phyloP scores from a whole-genome alignment of 805 yeast genomes.

The Schizosaccharomyces japonicus region DNA sequence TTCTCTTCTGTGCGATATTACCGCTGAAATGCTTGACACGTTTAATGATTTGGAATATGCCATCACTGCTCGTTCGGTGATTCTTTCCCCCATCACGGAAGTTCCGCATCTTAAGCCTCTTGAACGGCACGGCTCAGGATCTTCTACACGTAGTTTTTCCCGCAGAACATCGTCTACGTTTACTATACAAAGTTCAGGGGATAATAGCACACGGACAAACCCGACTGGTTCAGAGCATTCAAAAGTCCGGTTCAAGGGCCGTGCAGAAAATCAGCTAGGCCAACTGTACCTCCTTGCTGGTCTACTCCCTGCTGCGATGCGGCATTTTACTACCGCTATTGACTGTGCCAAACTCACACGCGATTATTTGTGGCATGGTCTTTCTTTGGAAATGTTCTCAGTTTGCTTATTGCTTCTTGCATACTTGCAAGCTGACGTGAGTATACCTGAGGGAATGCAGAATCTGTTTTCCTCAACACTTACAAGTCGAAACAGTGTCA shows the following conservation, averaged over 20 bases:
- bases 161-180: not conserved
- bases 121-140: not conserved
- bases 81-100: conserved; percentile 6
- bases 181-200: no score
- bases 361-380: conserved; percentile 73
- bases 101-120: conserved; percentile 2
- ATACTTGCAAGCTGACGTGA: conserved; percentile 27
- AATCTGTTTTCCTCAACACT: conserved; percentile 6
- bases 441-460: conserved; percentile 15
- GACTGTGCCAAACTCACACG: conserved; percentile 31
- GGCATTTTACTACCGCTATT: conserved; percentile 53
- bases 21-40: conserved; percentile 2
- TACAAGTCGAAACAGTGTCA: conserved; percentile 2
- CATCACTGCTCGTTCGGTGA: conserved; percentile 10
- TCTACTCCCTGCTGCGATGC: conserved; percentile 42
- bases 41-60: not conserved
- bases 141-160: not conserved
- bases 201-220: no score
- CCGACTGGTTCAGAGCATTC: conserved; percentile 17
- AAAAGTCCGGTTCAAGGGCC: conserved; percentile 33
- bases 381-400: conserved; percentile 62
- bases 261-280: conserved; percentile 55
- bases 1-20: not conserved
- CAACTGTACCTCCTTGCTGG: conserved; percentile 65
- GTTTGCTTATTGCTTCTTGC: conserved; percentile 39